Conservation (phyloP, 305 asterid species). For the Fraxinus ornus region DNA sequence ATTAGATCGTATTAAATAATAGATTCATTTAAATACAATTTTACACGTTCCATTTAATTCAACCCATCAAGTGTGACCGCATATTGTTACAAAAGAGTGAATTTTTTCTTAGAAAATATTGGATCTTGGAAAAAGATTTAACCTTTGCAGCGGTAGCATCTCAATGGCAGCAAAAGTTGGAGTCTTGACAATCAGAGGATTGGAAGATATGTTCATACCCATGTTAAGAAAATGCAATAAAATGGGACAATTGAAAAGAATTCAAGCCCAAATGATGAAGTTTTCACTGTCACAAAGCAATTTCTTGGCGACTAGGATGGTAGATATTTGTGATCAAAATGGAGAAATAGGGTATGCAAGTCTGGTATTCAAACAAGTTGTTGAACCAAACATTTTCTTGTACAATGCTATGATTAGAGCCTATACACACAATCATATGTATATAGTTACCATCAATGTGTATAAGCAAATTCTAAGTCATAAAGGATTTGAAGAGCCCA, state of each 20-base stretch:
- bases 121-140: not conserved
- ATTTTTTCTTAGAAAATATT: not conserved
- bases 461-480: constrained; percentile 48
- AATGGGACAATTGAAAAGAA: constrained; percentile 43
- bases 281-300: constrained; percentile 62
- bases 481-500: constrained; percentile 24
- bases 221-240: constrained; percentile 51
- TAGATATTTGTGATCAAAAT: constrained; percentile 62
- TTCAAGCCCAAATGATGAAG: constrained; percentile 69
- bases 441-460: constrained; percentile 31
- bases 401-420: constrained; percentile 67
- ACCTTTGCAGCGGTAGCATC: not conserved
- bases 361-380: constrained; percentile 52
- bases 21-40: not conserved
- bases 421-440: constrained; percentile 46
- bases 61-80: not conserved
- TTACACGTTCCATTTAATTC: not conserved
- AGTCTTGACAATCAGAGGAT: constrained; percentile 40
- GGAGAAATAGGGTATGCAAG: constrained; percentile 59
- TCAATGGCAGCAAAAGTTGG: constrained; percentile 40
- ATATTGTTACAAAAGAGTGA: not conserved
- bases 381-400: constrained; percentile 54
- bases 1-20: not conserved
- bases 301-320: constrained; percentile 73
- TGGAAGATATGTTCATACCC: constrained; percentile 61